Evolutionary conservation across 2,329 filamentous ascomycete species (phyloP).

Genomic region (Fusarium tjaetaba): DNA sequence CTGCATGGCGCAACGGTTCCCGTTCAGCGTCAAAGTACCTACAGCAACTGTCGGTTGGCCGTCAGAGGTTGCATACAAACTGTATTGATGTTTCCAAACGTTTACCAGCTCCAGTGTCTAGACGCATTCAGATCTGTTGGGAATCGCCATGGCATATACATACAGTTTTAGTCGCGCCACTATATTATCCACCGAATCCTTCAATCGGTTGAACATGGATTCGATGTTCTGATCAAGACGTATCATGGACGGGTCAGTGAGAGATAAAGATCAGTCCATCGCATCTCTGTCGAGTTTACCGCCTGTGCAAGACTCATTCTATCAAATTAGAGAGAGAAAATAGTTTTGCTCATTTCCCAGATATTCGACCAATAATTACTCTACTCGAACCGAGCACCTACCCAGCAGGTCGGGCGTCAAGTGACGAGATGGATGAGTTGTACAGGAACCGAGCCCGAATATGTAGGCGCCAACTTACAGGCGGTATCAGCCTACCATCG

Average conservation of each 20-base stretch:
- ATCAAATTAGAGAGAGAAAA: background rate
- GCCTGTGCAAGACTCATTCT: too few species aligned
- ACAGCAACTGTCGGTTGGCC: background rate
- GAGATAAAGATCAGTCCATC: background rate
- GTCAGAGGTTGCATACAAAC: background rate
- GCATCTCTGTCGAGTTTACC: background rate
- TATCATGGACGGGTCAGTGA: background rate
- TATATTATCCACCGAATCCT: background rate
- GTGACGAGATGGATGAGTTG: background rate
- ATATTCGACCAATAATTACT: background rate
- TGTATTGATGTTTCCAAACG: background rate
- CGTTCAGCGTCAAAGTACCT: background rate
- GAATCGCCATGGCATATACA: background rate
- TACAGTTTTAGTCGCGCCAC: conserved; percentile 3
- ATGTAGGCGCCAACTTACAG: background rate
- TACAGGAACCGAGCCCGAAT: background rate
- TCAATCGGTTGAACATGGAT: background rate
- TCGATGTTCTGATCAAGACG: background rate
- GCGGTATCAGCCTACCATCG: background rate
- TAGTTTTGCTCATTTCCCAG: background rate
- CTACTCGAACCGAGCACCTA: background rate
- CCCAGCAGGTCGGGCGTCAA: background rate
- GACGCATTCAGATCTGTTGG: background rate
- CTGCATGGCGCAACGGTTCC: background rate
- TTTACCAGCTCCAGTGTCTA: background rate